A percentile compares a stretch with the other conserved stretches of the same genome.
Evolutionary conservation across 495 filamentous ascomycete species (phyloP).

Genomic region (Aspergillus bridgeri): DNA sequence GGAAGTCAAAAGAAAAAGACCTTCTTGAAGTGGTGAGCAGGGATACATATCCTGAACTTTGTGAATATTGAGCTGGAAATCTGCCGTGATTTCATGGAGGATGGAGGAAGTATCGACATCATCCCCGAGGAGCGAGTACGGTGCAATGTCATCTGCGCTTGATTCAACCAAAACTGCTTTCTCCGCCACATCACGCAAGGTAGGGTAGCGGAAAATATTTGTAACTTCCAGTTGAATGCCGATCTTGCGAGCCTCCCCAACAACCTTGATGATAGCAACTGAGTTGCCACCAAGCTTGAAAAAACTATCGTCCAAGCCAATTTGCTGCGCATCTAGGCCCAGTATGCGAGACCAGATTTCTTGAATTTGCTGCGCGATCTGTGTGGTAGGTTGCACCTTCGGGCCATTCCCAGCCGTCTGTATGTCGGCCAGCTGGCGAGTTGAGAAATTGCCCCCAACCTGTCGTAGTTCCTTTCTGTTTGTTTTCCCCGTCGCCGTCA

Average conservation of each 20-base stretch:
- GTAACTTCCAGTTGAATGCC: constrained; percentile 37
- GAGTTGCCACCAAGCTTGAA: constrained; percentile 63
- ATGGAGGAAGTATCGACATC: constrained; percentile 25
- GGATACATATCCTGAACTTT: constrained; percentile 53
- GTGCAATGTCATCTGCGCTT: constrained; percentile 13
- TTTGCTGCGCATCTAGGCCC: constrained; percentile 28
- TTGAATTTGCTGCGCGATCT: constrained; percentile 37
- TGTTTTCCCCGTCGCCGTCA: constrained; percentile 41
- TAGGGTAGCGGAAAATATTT: constrained; percentile 45
- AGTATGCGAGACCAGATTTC: constrained; percentile 42
- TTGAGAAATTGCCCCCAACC: constrained; percentile 29
- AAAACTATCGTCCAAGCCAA: constrained; percentile 45
- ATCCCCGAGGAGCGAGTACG: constrained; percentile 32
- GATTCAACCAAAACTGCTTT: constrained; percentile 14
- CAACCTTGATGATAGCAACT: constrained; percentile 54
- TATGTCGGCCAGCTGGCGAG: constrained; percentile 26
- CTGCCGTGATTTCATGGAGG: constrained; percentile 24
- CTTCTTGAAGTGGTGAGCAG: constrained; percentile 63
- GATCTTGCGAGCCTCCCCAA: constrained; percentile 31
- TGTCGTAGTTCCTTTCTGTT: constrained; percentile 37
- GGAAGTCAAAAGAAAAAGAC: constrained; percentile 56
- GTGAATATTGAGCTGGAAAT: constrained; percentile 24
- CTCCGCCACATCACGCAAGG: constrained; percentile 40
- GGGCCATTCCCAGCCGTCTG: constrained; percentile 6
- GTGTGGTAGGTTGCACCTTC: constrained; percentile 25